These are phyloP conservation scores for Pythium diclinum DNA, from an alignment of 352 stramenopile genomes.

Conservation along the genomic window DNA sequence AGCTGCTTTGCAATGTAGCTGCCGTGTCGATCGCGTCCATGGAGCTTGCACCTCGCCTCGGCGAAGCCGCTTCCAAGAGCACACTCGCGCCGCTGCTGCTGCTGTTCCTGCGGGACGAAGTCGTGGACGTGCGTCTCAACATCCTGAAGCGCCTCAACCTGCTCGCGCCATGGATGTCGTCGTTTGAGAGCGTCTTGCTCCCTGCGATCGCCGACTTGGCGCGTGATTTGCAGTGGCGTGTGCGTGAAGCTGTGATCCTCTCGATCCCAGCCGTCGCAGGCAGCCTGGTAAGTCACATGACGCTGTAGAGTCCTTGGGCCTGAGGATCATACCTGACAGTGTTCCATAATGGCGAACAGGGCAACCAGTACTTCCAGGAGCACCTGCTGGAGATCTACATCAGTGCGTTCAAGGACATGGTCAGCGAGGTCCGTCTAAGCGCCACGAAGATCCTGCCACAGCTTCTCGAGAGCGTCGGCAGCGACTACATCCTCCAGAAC, in stretches of 20 bases:
- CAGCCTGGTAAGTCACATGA: slow-evolving; percentile 65
- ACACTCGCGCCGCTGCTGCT: slow-evolving; percentile 72
- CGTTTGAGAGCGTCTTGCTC: slow-evolving; percentile 70
- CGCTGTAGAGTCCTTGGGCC: no score
- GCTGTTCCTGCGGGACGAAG: slow-evolving; percentile 83
- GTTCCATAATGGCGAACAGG: no score
- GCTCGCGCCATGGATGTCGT: slow-evolving; percentile 90
- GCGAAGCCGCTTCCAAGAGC: slow-evolving; percentile 87
- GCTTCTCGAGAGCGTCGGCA: slow-evolving; percentile 73
- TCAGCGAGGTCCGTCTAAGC: slow-evolving; percentile 93
- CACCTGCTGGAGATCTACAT: slow-evolving; percentile 88
- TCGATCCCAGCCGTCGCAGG: slow-evolving; percentile 90
- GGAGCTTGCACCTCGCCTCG: slow-evolving; percentile 92
- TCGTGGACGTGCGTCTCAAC: slow-evolving; percentile 93
- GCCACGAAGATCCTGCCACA: slow-evolving; percentile 83
- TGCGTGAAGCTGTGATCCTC: slow-evolving; percentile 90
- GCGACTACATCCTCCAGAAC: slow-evolving; percentile 83
- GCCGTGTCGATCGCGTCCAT: slow-evolving; percentile 86
- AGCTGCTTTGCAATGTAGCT: no score
- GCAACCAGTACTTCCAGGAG: slow-evolving; percentile 80
- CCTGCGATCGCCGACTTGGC: slow-evolving; percentile 90
- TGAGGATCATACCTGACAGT: no score
- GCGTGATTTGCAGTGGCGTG: slow-evolving; percentile 92
- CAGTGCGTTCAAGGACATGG: slow-evolving; percentile 90
- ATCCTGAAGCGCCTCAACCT: slow-evolving; percentile 92